Evolutionary conservation across 495 filamentous ascomycete genomes (phyloP), one percentile per base, ranked within the genome.

Genomic region (Aspergillus coremiiformis): DNA sequence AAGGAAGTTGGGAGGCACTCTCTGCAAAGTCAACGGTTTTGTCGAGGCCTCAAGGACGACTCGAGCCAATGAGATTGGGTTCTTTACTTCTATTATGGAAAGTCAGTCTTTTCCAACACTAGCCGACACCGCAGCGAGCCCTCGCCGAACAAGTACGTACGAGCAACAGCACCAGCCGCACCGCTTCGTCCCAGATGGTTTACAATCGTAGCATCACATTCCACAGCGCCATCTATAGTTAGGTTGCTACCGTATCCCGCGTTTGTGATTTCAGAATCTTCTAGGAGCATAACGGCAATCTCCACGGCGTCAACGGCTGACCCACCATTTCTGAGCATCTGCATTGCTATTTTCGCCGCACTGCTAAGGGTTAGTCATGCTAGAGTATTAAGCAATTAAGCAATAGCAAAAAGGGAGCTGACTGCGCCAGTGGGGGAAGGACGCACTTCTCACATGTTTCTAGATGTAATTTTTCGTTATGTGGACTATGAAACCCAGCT

Each of bases 191-290:
- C 93, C 41, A 82, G 73, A 61, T 96, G 88, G 61, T 98, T 90
- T 32, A 97, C 84, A 32, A 98, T 81, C 0, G 87, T 87, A 29
- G 93, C 94, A 69, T 98, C 93, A 60, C 90, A 90, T 63, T 98
- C 94, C 21, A 96, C 93, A 14, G 82, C 79, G 3, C 93, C 93
- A 56, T 96, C 85, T 45, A 91, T 84, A 42, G 84, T 81, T n/a
- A 96, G 69, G 60, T 98, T 98, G 70, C 94, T 97, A 27, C 94
- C 94, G 59, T 85, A 96, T 14, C 94, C 93, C 14, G 91, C 85
- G 67, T 98, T 98, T 20, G 94, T 97, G 60, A 98, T 95, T 57
- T 95, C 89, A 41, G 84, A 82, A 61, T 98, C 87, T 66, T 98
- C 93, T 32, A 98, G 78, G 15, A 85, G 75, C 59, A 82, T 86